Percentiles rank a stretch among this genome's conserved stretches.
Evolutionary conservation across 208 protist genomes (phyloP).

Genomic region (Zelonia costaricensis): DNA sequence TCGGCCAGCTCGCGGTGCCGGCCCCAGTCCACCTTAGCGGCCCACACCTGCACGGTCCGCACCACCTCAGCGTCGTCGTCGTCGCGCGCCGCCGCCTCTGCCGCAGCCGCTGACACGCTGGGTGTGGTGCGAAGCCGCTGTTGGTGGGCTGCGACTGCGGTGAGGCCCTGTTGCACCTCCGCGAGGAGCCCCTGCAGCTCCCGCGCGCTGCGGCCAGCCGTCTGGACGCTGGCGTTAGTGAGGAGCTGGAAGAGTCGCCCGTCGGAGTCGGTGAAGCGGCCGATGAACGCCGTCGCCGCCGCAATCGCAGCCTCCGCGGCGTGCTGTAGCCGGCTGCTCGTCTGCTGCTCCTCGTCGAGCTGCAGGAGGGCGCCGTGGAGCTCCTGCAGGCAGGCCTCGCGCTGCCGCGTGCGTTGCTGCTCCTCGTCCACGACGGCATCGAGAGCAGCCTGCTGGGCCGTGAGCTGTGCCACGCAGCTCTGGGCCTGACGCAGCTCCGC

Average conservation of each 20-base stretch:
- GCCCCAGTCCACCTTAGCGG: conserved; percentile 35
- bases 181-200: conserved; percentile 46
- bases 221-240: conserved; percentile 25
- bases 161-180: conserved; percentile 37
- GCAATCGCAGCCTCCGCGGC: conserved; percentile 34
- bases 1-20: conserved; percentile 35
- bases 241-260: conserved; percentile 46
- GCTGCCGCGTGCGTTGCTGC: conserved; percentile 44
- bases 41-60: conserved; percentile 25
- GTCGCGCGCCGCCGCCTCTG: background rate
- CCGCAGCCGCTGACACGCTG: background rate
- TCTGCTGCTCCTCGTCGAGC: conserved; percentile 50
- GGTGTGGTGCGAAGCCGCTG: conserved; percentile 3
- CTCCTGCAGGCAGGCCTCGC: conserved; percentile 41
- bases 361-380: conserved; percentile 54
- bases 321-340: conserved; percentile 35
- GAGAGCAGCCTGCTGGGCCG: conserved; percentile 45
- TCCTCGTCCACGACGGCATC: conserved; percentile 65
- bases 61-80: conserved; percentile 19
- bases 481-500: conserved; percentile 33
- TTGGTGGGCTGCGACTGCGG: conserved; percentile 12
- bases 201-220: conserved; percentile 36
- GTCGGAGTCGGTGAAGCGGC: conserved; percentile 22
- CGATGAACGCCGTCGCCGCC: conserved; percentile 39
- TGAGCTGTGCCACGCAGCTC: conserved; percentile 32